Percentiles rank a stretch among this genome's conserved stretches.
Conservation (phyloP, 345 rosid species). For the Trapa incisa region DNA sequence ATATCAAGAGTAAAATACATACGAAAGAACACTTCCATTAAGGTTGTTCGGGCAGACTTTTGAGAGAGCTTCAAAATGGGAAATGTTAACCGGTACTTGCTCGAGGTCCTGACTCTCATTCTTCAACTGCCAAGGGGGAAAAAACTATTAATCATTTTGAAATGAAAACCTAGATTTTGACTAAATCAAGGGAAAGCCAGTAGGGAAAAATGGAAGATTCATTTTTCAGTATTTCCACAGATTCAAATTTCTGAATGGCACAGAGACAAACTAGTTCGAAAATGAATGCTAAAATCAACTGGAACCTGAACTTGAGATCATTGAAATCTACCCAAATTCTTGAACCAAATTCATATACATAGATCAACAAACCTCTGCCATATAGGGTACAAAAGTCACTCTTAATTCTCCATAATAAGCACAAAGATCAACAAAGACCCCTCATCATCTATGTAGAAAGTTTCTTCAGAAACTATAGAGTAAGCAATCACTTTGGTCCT, state of each 20-base stretch:
- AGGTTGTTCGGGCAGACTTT: slow-evolving; percentile 78
- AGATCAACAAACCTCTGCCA: background rate
- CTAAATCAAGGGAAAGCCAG: background rate
- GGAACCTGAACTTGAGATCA: background rate
- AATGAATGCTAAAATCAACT: background rate
- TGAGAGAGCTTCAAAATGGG: slow-evolving; percentile 66
- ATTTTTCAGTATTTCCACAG: background rate
- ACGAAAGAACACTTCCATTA: slow-evolving; percentile 64
- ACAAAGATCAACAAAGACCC: background rate
- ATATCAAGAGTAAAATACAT: slow-evolving; percentile 21
- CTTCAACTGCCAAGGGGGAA: slow-evolving; percentile 30
- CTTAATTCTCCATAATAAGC: background rate
- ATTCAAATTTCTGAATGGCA: background rate
- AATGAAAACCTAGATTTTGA: background rate
- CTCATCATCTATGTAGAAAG: background rate
- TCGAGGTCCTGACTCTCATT: slow-evolving; percentile 61
- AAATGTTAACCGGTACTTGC: slow-evolving; percentile 66
- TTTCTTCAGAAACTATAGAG: background rate
- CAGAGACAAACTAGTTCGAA: background rate
- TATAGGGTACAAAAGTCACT: background rate
- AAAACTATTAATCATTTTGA: slow-evolving; percentile 10
- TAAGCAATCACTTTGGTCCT: background rate
- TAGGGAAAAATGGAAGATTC: background rate
- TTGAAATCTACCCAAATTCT: no score
- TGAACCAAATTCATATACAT: background rate